These are phyloP conservation scores for Setaria viridis DNA, from an alignment of 202 grass and related monocot species.

Conservation along the genomic window DNA sequence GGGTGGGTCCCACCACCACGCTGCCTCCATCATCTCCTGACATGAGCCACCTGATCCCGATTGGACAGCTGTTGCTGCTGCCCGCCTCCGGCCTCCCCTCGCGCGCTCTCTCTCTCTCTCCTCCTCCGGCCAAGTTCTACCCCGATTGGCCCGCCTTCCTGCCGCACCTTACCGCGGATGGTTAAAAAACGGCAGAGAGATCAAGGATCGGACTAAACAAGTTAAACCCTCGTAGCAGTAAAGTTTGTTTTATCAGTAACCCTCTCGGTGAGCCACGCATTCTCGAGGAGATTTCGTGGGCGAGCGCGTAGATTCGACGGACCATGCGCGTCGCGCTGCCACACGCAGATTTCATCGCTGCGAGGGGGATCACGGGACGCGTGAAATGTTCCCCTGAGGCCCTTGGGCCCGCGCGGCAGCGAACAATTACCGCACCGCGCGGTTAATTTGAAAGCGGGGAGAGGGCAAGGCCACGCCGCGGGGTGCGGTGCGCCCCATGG, in stretches of 20 bases:
- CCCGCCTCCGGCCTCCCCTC: neutral
- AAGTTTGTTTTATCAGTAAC: conserved; percentile 6
- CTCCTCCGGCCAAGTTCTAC: conserved; percentile 11
- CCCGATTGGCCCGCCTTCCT: conserved; percentile 38
- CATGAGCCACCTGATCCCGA: conserved; percentile 78
- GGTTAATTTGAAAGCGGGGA: conserved; percentile 29
- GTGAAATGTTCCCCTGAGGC: conserved; percentile 23
- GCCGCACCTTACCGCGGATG: neutral
- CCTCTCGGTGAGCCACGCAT: neutral
- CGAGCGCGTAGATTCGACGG: conserved; percentile 9
- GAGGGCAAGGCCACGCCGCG: neutral
- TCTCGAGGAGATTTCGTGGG: conserved; percentile 5
- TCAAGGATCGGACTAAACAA: neutral
- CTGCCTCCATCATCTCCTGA: conserved; percentile 56
- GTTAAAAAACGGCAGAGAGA: neutral
- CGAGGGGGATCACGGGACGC: neutral
- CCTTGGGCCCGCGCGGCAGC: neutral
- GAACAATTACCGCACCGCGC: conserved; percentile 40
- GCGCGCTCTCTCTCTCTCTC: neutral
- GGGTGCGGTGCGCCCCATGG: conserved; percentile 30
- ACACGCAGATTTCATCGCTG: neutral
- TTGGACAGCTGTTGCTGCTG: conserved; percentile 71
- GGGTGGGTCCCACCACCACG: conserved; percentile 45
- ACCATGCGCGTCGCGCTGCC: neutral
- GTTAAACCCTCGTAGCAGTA: neutral